Base-by-base conservation (phyloP, 2,329 filamentous ascomycete species). In the Pseudogymnoascus sp. region DNA sequence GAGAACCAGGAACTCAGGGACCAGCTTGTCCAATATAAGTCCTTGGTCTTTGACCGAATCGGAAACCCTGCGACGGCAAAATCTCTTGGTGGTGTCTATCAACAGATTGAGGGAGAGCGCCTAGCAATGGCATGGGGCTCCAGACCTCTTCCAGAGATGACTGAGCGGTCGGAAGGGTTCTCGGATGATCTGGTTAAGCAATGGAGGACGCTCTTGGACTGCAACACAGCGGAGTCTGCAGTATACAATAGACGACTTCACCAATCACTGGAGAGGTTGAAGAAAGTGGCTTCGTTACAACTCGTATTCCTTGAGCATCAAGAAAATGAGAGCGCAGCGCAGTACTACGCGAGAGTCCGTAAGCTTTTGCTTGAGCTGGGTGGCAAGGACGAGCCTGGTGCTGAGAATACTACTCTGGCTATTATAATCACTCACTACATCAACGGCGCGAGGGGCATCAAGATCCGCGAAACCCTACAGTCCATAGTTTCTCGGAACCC, bases 41-140 rank as follows among this genome's bases (percentile, higher is more conserved):
- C 84, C 1, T 76, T 86, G 6, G 71, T 74, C 5, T 51, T 64
- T 25, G 31, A 71, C 13, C 66, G 72, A 7, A 61, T 66, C 1
- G 63, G 71, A 0, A 69, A 71, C 2, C 62, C 67, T 2, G 68
- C 73, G 5, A 73, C 73, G 61, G 73, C 76, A 64, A 79, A 82
- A 41, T 83, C 83, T 3, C 78, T 88, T 0, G 73, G 77, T n/a
- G 82, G 83, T 0, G 78, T 85, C 2, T 79, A 77, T 65, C 79
- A 75, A 13, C 82, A 86, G 67, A 73, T 79, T 1, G 85, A 88
- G 68, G 85, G 85, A 6, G 85, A 87, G 69, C 75, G 76, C 19
- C 71, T 85, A 21, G 75, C 81, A 1, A 77, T 81, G 70, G 69
- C 76, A 2, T 84, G 78, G 78, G 78, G 81, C 19, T 71, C 60